phyloP scores from a whole-genome alignment of 129 eudicot genomes.

The Sambucus nigra region DNA sequence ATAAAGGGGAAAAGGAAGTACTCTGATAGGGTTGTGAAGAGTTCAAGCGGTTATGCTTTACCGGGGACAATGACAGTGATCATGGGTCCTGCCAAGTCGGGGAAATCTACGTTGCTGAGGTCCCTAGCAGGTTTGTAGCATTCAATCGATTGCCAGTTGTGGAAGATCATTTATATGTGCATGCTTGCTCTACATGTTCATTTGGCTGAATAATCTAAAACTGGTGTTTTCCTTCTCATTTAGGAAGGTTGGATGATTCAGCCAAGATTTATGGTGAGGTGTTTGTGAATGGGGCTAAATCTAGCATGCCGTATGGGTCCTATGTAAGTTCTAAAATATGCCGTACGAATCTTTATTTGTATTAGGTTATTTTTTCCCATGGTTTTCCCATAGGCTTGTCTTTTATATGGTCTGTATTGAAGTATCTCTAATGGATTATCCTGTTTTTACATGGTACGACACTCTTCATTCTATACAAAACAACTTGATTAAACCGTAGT shows the following conservation, averaged over 20 bases:
- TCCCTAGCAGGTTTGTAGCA: conserved; percentile 69
- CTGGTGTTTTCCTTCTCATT: conserved; percentile 12
- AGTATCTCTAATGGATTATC: too few species aligned
- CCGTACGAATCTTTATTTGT: not conserved
- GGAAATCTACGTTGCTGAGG: conserved; percentile 76
- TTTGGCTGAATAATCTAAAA: conserved; percentile 13
- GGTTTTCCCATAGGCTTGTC: too few species aligned
- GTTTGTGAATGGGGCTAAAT: conserved; percentile 63
- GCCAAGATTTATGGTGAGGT: conserved; percentile 77
- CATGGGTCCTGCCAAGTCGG: conserved; percentile 93
- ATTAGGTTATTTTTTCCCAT: not conserved
- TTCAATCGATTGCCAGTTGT: not conserved
- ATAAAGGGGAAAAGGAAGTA: conserved; percentile 83
- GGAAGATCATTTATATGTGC: not conserved
- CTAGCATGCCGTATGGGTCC: conserved; percentile 62
- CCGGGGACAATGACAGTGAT: conserved; percentile 94
- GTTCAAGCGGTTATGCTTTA: conserved; percentile 74
- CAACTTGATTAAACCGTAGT: too few species aligned
- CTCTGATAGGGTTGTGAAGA: conserved; percentile 74
- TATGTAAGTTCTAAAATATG: conserved; percentile 45
- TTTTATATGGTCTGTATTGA: too few species aligned
- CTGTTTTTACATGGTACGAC: too few species aligned
- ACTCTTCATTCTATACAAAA: too few species aligned
- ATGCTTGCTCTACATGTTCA: not conserved
- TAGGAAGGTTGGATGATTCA: conserved; percentile 82